Base-by-base conservation (phyloP, 805 yeast species). In the Candida endomychidarum region DNA sequence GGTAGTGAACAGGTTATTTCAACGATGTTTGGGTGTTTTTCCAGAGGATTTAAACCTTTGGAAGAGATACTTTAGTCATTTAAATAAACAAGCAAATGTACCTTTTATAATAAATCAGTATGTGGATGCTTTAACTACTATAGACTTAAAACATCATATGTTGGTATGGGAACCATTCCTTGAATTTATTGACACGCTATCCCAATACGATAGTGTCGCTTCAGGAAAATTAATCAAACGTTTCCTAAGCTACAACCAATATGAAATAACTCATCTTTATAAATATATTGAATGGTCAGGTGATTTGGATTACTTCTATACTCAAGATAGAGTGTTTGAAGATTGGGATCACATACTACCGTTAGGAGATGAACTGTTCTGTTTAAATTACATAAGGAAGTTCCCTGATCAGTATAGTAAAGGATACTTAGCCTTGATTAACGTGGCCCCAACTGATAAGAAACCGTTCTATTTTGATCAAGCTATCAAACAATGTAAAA, bases 401-500 rank as follows among this genome's bases (percentile, higher is more conserved):
- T 85, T 75, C 49, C 80, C 88, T 0, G 87, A 81, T 48, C 87
- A 83, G 50, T 55, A 63, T 26, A 78, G 80, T 2, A 63, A 60
- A 17, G 60, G 84, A 12, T 67, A 68, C 25, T 14, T 39, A 12
- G 28, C 36, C 27, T 28, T 39, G 21, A 34, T 34, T 11, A 5
- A 14, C 2, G 16, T 6, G 19, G 18, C 12, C 2, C 24, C 12
- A n/a, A 8, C 11, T 11, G 29, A 33, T n/a, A n/a, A 14, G n/a
- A 33, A 34, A 23, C 18, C 12, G 17, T 51, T 54, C 37, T 55
- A 67, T 6, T 77, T 77, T 47, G 77, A 75, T 38, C 63, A 67
- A 15, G 80, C 81, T 0, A 47, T 86, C 10, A 34, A 52, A 1
- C 51, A 60, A 2, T 75, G 81, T 3, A 36, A 56, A 5, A 75